phyloP scores from a whole-genome alignment of 495 filamentous ascomycete genomes.

The Lophium mytilinum region DNA sequence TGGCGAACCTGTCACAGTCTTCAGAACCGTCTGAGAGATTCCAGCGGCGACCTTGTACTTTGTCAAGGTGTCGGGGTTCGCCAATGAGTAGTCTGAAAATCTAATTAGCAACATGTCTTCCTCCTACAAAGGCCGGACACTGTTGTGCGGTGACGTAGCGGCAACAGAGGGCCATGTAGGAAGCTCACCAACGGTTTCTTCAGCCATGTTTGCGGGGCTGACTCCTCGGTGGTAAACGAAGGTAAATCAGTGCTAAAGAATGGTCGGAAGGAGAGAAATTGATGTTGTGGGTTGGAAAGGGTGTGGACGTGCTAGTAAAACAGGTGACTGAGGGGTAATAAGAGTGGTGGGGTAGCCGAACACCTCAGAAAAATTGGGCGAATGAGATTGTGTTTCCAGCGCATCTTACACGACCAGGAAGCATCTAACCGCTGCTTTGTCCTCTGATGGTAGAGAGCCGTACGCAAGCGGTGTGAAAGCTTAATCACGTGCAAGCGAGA shows the following conservation, averaged over 20 bases:
- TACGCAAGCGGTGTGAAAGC: too few relatives aligned
- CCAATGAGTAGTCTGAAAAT: conserved; percentile 75
- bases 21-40: conserved; percentile 91
- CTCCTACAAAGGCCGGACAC: not conserved
- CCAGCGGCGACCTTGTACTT: conserved; percentile 96
- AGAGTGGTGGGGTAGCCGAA: too few relatives aligned
- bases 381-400: too few relatives aligned
- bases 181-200: conserved; percentile 25
- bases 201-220: conserved; percentile 22
- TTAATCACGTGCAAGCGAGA: too few relatives aligned
- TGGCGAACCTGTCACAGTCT: conserved; percentile 60
- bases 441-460: too few relatives aligned
- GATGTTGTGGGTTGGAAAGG: too few relatives aligned
- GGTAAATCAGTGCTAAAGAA: not conserved
- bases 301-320: too few relatives aligned
- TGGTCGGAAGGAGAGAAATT: not conserved
- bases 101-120: conserved; percentile 1
- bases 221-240: not conserved
- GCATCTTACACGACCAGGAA: too few relatives aligned
- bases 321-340: too few relatives aligned
- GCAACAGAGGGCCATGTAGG: not conserved
- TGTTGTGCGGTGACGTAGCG: not conserved
- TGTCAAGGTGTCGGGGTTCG: conserved; percentile 94
- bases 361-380: too few relatives aligned
- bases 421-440: too few relatives aligned